Evolutionary conservation across 352 stramenopile species (phyloP).

Genomic region (Pythium apleroticum): DNA sequence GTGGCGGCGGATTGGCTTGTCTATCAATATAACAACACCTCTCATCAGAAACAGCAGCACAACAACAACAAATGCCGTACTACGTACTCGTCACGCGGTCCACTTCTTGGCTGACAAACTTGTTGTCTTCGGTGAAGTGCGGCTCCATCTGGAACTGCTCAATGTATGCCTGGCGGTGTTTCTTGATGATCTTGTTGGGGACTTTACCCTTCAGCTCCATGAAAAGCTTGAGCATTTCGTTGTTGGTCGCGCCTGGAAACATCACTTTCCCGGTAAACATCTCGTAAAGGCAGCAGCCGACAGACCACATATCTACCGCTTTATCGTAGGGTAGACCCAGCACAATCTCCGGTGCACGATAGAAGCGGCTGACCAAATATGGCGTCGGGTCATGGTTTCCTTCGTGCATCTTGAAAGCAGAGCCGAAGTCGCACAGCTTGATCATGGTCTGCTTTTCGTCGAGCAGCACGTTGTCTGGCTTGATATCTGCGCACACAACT

Average conservation of each 20-base stretch:
- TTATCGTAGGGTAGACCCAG: conserved; percentile 91
- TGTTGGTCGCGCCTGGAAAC: conserved; percentile 97
- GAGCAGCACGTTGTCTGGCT: conserved; percentile 98
- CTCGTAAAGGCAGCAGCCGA: conserved; percentile 96
- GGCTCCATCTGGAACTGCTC: conserved; percentile 85
- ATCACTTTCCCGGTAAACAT: conserved; percentile 98
- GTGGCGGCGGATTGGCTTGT: conserved; percentile 43
- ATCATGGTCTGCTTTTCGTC: conserved; percentile 93
- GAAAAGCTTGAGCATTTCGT: conserved; percentile 96
- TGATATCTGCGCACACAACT: conserved; percentile 84
- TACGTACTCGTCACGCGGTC: conserved; percentile 75
- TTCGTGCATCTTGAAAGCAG: conserved; percentile 91
- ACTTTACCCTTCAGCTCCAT: conserved; percentile 95
- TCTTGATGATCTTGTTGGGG: conserved; percentile 85
- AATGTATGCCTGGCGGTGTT: conserved; percentile 71
- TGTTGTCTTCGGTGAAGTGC: conserved; percentile 85
- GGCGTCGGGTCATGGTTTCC: conserved; percentile 94
- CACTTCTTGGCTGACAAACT: conserved; percentile 81
- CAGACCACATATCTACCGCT: conserved; percentile 97
- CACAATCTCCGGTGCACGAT: conserved; percentile 95
- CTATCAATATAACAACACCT: conserved; percentile 18
- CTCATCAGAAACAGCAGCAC: background rate
- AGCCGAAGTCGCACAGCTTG: conserved; percentile 98
- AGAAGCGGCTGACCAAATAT: conserved; percentile 99
- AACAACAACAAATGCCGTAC: background rate